Base-by-base conservation (phyloP, 257 asterid species). In the Gentiana dahurica region DNA sequence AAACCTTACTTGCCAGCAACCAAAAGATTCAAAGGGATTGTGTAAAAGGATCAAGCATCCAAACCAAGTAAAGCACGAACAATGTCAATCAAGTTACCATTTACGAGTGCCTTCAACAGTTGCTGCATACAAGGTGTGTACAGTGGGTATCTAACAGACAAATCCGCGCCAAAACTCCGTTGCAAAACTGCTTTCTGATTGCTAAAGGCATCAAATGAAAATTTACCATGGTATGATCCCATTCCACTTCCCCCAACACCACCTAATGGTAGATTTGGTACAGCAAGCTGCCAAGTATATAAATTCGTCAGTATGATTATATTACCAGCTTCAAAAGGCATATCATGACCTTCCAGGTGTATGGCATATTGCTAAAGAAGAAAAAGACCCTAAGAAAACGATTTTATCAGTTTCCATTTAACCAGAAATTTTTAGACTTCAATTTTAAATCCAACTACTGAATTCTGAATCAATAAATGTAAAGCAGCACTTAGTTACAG, bases 181-280 rank as follows among this genome's bases (percentile, higher is more conserved):
- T 57, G 59, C 56, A 91, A 52, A 68, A 91, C 96, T 9, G 94
- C 74, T 81, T 91, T 91, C 78, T 81, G 83, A 62, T 91, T 96
- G 83, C 93, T 91, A 68, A 91, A 87, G 69, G 86, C 77, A 9
- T 91, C 98, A 51, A 87, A 91, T 3, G 95, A 85, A 73, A 77
- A 79, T 67, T 75, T 85, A 5, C 98, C 98, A 38, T 91, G 96
- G 79, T 85, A 91, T 36, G 95, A 67, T 41, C 98, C 98, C 85
- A 77, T 91, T 65, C 98, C 98, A 64, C 98, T 91, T 70, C 75
- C 95, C 34, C 96, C 98, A 12, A 91, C 90, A 1, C 98, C 98
- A 46, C 98, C 98, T 48, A 91, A 91, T 35, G 97, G 98, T 71
- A 91, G 63, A 6, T 73, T 43, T 34, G 64, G 58, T 67, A 70